Base-by-base conservation (phyloP, 139 green algal genomes). In the Yamagishiella unicocca region DNA sequence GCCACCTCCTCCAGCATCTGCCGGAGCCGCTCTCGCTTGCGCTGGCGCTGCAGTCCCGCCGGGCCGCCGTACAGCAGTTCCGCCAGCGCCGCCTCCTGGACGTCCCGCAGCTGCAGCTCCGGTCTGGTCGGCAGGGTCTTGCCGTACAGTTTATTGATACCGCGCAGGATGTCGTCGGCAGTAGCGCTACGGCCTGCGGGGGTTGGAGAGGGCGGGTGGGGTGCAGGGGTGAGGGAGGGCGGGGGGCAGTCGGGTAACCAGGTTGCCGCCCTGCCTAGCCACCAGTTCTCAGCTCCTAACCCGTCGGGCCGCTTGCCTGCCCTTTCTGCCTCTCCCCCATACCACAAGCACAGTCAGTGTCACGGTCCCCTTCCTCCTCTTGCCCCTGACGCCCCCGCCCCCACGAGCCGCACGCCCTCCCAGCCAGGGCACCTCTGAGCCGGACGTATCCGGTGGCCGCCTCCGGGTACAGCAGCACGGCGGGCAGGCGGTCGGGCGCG, bases 391-490 rank as follows among this genome's bases (percentile, higher is more conserved):
- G 50, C 50, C 17, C 50, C 50, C 17, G 50, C 14, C 50, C 50
- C 50, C 50, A 58, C 50, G 14, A 25, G 14, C 50, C 50, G 12
- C 50, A 12, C 50, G 50, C 50, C 17, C 50, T 17, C 17, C 14
- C 9, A 17, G 10, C 27, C 22, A 29, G 4, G 4, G 35, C 64
- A 86, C 80, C 64, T 35, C 77, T 86, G 31, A 86, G 40, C 12
- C 64, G 62, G 25, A 86, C 33, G 64, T 68, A 86, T 7, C 80
- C 80, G 9, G 80, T 77, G 64, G 80, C 43, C 1, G 55, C 80
- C 64, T 86, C 80, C 7, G 80, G 80, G 80, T 86, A 86, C 27
- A 86, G 38, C 62, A 86, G 80, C 43, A 86, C 80, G 1, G 43
- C 45, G 19, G 80, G 80, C 80, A 86, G 62, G 4, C n/a, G 42